Evolutionary conservation across 768 basidiomycete genomes (phyloP), one percentile per base, ranked within the genome.

Genomic region (Tricholoma furcatifolium): DNA sequence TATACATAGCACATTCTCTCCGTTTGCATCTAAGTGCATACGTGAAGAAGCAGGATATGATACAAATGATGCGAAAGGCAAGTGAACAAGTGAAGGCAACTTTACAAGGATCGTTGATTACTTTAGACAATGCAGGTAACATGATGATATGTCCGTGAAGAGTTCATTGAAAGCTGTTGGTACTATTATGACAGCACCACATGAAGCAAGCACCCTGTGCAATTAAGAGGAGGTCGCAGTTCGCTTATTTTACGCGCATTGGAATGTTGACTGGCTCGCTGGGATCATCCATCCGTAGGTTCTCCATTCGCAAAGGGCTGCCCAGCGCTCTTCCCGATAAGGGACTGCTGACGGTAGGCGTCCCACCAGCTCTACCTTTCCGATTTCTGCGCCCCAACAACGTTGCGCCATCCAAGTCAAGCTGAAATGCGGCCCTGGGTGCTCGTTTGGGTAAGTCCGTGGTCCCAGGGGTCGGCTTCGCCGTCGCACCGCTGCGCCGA

Each of bases 331-430:
- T 66, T 14, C 64, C 66, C 10, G 67, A 67, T 30, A 76, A 58
- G 6, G 77, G 71, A 51, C 74, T 76, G 18, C 59, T 58, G 30
- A 70, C 66, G 35, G 62, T 50, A 17, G 61, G 54, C 10, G 48
- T 59, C 23, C 55, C 62, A 17, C 64, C 62, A 39, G 11, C 56
- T 36, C 49, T 62, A 43, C 49, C 61, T 30, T 71, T 74, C 55
- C 71, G 76, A 59, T 84, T 83, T 53, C 90, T 72, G 58, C 88
- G 71, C 11, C 90, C 93, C 6, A 98, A 76, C 1, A 98, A 70
- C 3, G 96, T 98, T 20, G 97, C 92, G 53, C 79, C 84, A 60
- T 89, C 82, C 47, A 99, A 71, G 64, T 93, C 88, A 51, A 99
- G 79, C 65, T 98, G 91, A 63, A 99, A 99, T 8, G 65, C 74